Conservation (phyloP, 345 rosid genomes). For the Theobroma cacao region DNA sequence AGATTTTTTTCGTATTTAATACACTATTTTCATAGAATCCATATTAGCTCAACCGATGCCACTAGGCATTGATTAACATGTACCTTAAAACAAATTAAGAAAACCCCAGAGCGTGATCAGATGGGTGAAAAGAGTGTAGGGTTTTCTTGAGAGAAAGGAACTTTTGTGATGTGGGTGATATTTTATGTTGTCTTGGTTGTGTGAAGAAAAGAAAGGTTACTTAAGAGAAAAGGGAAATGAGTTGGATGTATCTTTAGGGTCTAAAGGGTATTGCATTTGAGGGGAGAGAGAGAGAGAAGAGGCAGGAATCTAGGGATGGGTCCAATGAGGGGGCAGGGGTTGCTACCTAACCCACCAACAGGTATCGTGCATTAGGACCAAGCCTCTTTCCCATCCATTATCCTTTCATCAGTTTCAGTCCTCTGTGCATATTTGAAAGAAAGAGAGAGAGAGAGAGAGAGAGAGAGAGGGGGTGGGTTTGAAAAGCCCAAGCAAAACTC, state of each 20-base stretch:
- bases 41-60: too few species aligned
- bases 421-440: not conserved
- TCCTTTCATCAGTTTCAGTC: constrained; percentile 31
- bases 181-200: not conserved
- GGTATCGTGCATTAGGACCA: constrained; percentile 46
- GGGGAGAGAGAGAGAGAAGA: constrained; percentile 2
- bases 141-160: not conserved
- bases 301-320: constrained; percentile 58
- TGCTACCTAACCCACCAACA: constrained; percentile 85
- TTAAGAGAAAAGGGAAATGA: constrained; percentile 29
- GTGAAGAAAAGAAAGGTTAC: constrained; percentile 13
- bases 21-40: too few species aligned
- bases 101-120: not conserved
- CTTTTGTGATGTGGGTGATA: not conserved
- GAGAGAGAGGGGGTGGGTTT: not conserved
- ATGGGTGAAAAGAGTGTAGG: constrained; percentile 5
- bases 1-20: too few species aligned
- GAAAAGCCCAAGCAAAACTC: constrained; percentile 24
- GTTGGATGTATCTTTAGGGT: constrained; percentile 20
- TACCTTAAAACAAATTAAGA: not conserved
- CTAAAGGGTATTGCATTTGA: not conserved
- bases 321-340: constrained; percentile 53
- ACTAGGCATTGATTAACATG: too few species aligned
- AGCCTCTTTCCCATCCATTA: constrained; percentile 39
- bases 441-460: not conserved